A percentile compares a stretch with the other conserved stretches of the same genome.
phyloP scores from a whole-genome alignment of 495 filamentous ascomycete genomes.

The Aspergillus sclerotioniger region DNA sequence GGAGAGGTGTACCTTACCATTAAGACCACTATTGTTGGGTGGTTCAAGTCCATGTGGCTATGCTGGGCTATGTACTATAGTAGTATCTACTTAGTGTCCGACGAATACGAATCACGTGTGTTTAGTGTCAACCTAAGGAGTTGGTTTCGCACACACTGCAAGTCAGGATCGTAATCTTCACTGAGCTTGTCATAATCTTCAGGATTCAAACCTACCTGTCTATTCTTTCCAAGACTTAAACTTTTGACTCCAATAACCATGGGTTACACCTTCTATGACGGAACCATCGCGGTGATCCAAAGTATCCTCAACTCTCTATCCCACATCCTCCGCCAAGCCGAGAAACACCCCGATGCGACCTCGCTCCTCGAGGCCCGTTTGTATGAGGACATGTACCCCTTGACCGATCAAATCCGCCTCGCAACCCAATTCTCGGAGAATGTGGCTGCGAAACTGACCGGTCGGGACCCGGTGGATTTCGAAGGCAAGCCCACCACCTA shows the following conservation, averaged over 20 bases:
- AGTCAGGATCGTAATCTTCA: too few relatives aligned
- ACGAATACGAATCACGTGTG: too few relatives aligned
- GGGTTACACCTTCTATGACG: conserved; percentile 25
- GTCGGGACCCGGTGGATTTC: conserved; percentile 26
- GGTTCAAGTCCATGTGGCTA: too few relatives aligned
- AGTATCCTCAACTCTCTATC: conserved; percentile 29
- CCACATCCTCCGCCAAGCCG: conserved; percentile 29
- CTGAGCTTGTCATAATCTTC: too few relatives aligned
- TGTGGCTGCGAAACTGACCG: conserved; percentile 32
- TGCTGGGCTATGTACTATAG: too few relatives aligned
- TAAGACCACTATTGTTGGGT: too few relatives aligned
- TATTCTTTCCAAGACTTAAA: too few relatives aligned
- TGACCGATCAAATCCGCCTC: conserved; percentile 47
- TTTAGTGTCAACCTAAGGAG: too few relatives aligned
- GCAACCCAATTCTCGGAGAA: conserved; percentile 33
- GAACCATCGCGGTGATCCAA: conserved; percentile 27
- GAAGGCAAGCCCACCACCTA: conserved; percentile 39
- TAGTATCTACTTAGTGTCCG: too few relatives aligned
- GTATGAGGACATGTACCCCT: conserved; percentile 47
- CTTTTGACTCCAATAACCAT: not conserved
- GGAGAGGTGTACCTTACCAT: too few relatives aligned
- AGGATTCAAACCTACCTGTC: too few relatives aligned
- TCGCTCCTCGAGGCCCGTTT: conserved; percentile 27
- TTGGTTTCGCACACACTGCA: too few relatives aligned
- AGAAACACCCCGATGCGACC: conserved; percentile 23